A percentile compares a stretch with the other conserved stretches of the same genome.
Evolutionary conservation across 2,329 filamentous ascomycete genomes (phyloP).

Genomic region (Hypomyces rosellus): DNA sequence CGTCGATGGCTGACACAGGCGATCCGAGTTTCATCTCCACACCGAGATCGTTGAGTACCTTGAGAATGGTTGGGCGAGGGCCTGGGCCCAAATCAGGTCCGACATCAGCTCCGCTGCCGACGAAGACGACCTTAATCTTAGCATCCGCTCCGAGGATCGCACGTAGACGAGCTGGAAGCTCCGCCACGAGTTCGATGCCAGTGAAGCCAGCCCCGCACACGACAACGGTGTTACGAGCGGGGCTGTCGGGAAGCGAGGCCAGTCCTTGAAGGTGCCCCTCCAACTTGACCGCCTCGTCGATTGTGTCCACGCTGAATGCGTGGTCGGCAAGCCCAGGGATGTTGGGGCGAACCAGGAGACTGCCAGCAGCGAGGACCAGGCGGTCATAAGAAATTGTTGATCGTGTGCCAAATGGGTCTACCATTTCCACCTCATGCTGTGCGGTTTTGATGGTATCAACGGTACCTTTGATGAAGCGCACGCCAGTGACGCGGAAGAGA

Average conservation of each 20-base stretch:
- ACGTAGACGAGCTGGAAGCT: slow-evolving; percentile 24
- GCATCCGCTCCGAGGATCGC: slow-evolving; percentile 13
- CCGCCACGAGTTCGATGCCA: slow-evolving; percentile 25
- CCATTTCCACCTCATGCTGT: slow-evolving; percentile 3
- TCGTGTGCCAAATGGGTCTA: background rate
- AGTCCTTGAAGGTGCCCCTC: slow-evolving; percentile 24
- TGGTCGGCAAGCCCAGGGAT: slow-evolving; percentile 25
- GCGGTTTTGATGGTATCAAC: slow-evolving; percentile 17
- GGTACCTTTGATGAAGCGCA: slow-evolving; percentile 22
- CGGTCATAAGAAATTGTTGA: slow-evolving; percentile 23
- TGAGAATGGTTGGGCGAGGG: slow-evolving; percentile 24
- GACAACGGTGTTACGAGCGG: slow-evolving; percentile 26
- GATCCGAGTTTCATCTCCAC: slow-evolving; percentile 25
- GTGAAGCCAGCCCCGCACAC: slow-evolving; percentile 29
- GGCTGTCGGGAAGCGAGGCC: slow-evolving; percentile 15
- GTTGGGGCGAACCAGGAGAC: slow-evolving; percentile 22
- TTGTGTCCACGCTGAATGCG: slow-evolving; percentile 27
- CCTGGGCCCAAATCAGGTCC: slow-evolving; percentile 26
- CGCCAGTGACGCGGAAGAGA: slow-evolving; percentile 22
- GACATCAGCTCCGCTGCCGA: slow-evolving; percentile 22
- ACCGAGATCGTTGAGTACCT: slow-evolving; percentile 23
- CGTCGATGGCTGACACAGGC: slow-evolving; percentile 20
- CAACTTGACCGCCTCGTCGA: slow-evolving; percentile 20
- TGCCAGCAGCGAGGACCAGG: slow-evolving; percentile 30
- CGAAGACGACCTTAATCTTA: slow-evolving; percentile 18